Base-by-base conservation (phyloP, 768 basidiomycete genomes). In the Termitomyces sp. region DNA sequence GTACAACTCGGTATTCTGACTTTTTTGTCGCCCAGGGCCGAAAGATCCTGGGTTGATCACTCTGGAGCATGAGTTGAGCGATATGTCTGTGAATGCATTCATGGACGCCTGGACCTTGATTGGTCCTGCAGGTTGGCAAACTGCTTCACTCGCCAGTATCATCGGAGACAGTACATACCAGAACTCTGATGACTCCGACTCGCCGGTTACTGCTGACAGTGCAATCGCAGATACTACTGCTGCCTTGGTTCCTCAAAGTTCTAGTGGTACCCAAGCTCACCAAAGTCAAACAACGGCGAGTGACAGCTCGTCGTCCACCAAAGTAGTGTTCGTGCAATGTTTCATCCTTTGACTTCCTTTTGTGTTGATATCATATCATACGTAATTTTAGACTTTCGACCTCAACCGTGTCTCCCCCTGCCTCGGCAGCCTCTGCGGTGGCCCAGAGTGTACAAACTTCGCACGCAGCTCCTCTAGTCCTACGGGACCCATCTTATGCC, bases 11-110 rank as follows among this genome's bases (percentile, higher is more conserved):
- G 37, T 40, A 34, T 5, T 46, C 59, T 17, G 42, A 57, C 42
- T 43, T 57, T 57, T 25, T 54, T 58, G 6, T 57, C 2, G 5
- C 1, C 1, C 20, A 77, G 89, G 86, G 36, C 76, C 89, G 52
- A 93, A 94, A 71, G 76, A 73, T 10, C 88, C 92, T 3, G 96
- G 96, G 38, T 81, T 96, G 29, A 79, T 93, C 63, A 79, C 92
- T 58, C 81, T 97, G 61, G 89, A 96, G 71, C 96, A 98, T 73
- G 95, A 97, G 74, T 76, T 88, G 29, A 81, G 79, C 37, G 74
- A 83, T 47, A 70, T 76, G 64, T 77, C 87, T 37, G 86, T 93
- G 25, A 66, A 77, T 42, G 84, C 85, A 4, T 96, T 95, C 74
- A 85, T 88, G 0, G 74, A 76, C 46, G 81, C 82, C 8, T 92